These are phyloP conservation scores for Nigrospora sphaerica DNA, from an alignment of 2,329 filamentous ascomycete species.

Conservation along the genomic window DNA sequence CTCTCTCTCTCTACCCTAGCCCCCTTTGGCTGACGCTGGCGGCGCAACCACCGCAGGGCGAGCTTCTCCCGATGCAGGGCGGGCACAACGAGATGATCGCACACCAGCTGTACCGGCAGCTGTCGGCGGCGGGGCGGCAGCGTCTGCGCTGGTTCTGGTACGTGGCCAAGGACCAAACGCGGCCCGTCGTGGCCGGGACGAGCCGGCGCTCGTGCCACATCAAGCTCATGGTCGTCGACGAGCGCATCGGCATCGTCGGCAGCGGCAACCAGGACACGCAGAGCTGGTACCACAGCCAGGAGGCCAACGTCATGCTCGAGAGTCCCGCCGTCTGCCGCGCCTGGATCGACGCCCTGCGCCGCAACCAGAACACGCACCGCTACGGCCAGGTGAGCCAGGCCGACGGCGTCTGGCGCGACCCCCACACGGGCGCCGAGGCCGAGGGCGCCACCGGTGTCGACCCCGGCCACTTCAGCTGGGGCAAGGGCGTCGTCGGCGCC, in stretches of 20 bases:
- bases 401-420: constrained; percentile 58
- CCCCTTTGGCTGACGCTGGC: too few relatives aligned
- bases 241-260: constrained; percentile 61
- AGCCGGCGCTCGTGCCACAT: constrained; percentile 67
- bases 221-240: constrained; percentile 71
- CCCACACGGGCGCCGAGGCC: constrained; percentile 29
- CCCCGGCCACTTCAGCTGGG: constrained; percentile 28
- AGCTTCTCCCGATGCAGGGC: constrained; percentile 68
- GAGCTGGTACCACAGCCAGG: constrained; percentile 71
- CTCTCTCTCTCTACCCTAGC: not conserved
- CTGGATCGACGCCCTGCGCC: constrained; percentile 55
- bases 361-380: constrained; percentile 59
- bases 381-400: constrained; percentile 45
- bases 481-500: constrained; percentile 17
- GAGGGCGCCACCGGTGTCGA: constrained; percentile 44
- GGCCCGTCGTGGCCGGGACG: constrained; percentile 58
- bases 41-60: constrained; percentile 38
- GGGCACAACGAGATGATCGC: constrained; percentile 70
- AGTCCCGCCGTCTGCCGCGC: constrained; percentile 49
- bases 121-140: constrained; percentile 39
- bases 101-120: constrained; percentile 46
- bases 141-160: constrained; percentile 62
- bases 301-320: constrained; percentile 72
- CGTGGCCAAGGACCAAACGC: constrained; percentile 64
- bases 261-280: constrained; percentile 79